Evolutionary conservation across 2,329 filamentous ascomycete species (phyloP), one percentile per base, ranked within the genome.

Genomic region (Rhinocladiella mackenziei): DNA sequence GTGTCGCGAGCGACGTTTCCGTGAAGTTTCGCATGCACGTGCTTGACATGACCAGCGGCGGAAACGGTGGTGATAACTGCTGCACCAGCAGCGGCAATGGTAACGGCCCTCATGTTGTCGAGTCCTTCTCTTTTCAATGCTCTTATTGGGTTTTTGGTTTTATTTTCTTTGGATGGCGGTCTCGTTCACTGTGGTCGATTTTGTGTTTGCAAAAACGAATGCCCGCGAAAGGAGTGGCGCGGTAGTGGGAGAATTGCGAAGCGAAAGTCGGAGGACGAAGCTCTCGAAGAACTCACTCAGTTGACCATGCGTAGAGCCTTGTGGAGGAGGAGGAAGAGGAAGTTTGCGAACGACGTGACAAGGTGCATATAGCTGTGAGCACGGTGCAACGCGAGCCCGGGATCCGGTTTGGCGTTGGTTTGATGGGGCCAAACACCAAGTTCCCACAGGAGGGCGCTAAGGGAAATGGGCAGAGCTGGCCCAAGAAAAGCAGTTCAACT

Each of bases 201-300:
- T n/a, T 22, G 43, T 22, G 48, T 42, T 49, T 48, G 48, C 44
- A 55, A 60, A 65, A 84, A 84, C 70, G 81, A 86, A 73, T 81
- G 83, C 78, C 85, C 84, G 85, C 85, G 89, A 72, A 89, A 88
- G 67, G 86, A 61, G 65, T 67, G 58, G 65, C 61, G 61, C 61
- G 63, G 58, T 65, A 55, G 54, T 55, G 44, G 52, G 54, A 55
- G 46, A 42, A 29, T 30, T 13, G 17, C 22, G 29, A 39, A 43
- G 42, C 32, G 39, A 29, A 50, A 42, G 44, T 29, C 32, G 40
- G 40, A 22, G 39, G 39, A 26, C 33, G 34, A 43, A 29, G 50
- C 49, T 48, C 37, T 39, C 39, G 42, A 47, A 43, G 51, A 39
- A 43, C 49, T 50, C n/a, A n/a, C n/a, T n/a, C 44, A 52, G 48